phyloP scores from a whole-genome alignment of 768 basidiomycete genomes.

The Dioszegia crocea region DNA sequence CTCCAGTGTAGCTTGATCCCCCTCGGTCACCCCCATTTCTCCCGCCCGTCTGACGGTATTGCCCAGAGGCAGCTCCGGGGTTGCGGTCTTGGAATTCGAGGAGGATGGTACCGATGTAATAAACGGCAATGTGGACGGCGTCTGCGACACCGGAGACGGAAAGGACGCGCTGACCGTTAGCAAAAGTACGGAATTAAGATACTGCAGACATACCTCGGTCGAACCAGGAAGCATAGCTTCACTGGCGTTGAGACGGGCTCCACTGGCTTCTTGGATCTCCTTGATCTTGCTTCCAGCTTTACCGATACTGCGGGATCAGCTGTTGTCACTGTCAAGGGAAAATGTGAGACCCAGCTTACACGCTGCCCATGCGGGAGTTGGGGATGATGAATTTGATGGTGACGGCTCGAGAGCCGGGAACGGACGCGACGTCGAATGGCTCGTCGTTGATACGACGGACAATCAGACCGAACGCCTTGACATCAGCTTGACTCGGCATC shows the following conservation, averaged over 20 bases:
- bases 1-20: conserved; percentile 13
- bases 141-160: conserved; percentile 98
- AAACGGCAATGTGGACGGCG: conserved; percentile 98
- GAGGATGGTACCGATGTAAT: conserved; percentile 97
- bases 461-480: conserved; percentile 93
- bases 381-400: conserved; percentile 99
- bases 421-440: conserved; percentile 94
- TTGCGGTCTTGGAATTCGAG: conserved; percentile 69
- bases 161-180: conserved; percentile 73
- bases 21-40: conserved; percentile 56
- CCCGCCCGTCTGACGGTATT: conserved; percentile 60
- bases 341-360: conserved; percentile 54
- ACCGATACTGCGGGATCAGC: conserved; percentile 60
- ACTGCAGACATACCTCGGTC: conserved; percentile 72
- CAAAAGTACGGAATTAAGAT: background rate
- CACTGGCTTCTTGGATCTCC: conserved; percentile 98
- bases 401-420: conserved; percentile 94
- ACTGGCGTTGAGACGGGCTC: conserved; percentile 90
- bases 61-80: conserved; percentile 51
- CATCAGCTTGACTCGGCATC: background rate
- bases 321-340: background rate
- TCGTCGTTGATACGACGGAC: conserved; percentile 99
- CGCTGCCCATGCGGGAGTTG: conserved; percentile 97
- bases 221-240: conserved; percentile 98
- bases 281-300: conserved; percentile 98